phyloP scores from a whole-genome alignment of 1,284 basidiomycete genomes.

The Blastosporella zonata region DNA sequence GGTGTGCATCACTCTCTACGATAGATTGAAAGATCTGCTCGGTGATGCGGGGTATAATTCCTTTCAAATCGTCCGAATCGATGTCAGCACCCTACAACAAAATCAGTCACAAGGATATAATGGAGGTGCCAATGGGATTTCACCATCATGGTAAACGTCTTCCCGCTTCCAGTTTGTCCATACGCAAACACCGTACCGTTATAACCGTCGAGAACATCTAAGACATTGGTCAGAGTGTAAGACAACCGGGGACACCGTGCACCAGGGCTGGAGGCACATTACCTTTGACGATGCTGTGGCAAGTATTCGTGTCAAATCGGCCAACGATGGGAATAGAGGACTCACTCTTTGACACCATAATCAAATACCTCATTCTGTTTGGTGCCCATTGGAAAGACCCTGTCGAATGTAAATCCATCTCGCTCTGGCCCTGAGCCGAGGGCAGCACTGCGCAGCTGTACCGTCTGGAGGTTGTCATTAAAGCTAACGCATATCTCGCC shows the following conservation, averaged over 20 bases:
- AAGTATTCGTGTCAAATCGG: conserved; percentile 11
- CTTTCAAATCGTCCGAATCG: conserved; percentile 87
- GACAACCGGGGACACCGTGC: conserved; percentile 8
- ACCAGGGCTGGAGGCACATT: conserved; percentile 9
- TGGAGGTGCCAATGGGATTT: conserved; percentile 20
- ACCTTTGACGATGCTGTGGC: conserved; percentile 77
- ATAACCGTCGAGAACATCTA: conserved; percentile 98
- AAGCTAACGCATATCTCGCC: conserved; percentile 92
- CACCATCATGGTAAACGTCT: conserved; percentile 98
- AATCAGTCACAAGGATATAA: conserved; percentile 14
- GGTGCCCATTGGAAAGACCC: conserved; percentile 93
- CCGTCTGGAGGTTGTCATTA: conserved; percentile 80
- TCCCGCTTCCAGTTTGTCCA: conserved; percentile 97
- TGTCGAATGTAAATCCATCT: conserved; percentile 96
- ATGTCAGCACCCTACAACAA: conserved; percentile 87
- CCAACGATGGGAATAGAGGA: conserved; percentile 25
- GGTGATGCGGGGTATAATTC: conserved; percentile 97
- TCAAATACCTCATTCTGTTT: conserved; percentile 96
- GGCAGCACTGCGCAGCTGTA: conserved; percentile 73
- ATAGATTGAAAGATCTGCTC: conserved; percentile 99
- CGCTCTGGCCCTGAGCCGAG: conserved; percentile 73
- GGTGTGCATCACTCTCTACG: conserved; percentile 89
- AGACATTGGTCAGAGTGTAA: conserved; percentile 3
- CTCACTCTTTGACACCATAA: conserved; percentile 95
- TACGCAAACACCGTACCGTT: conserved; percentile 99